phyloP scores from a whole-genome alignment of 371 early-diverging fungal species.

The Massospora cicadina region DNA sequence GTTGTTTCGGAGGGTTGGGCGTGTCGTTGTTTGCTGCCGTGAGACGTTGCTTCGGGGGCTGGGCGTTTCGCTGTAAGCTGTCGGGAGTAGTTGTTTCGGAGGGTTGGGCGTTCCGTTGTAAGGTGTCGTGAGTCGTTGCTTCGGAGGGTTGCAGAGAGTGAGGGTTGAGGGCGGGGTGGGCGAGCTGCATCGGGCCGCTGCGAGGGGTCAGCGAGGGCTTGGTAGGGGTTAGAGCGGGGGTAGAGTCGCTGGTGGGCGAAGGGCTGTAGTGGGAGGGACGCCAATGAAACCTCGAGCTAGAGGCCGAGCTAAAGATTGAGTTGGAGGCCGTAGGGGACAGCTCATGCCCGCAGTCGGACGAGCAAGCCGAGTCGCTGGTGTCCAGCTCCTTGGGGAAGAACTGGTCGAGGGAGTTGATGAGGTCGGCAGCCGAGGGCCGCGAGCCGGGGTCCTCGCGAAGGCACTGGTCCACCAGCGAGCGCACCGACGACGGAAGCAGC shows the following conservation, averaged over 20 bases:
- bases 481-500: neutral
- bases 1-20: too few relatives aligned
- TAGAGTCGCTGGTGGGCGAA: neutral
- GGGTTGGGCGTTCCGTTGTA: too few relatives aligned
- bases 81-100: too few relatives aligned
- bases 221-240: neutral
- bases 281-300: neutral
- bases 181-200: too few relatives aligned
- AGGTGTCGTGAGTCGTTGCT: too few relatives aligned
- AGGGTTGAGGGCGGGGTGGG: too few relatives aligned
- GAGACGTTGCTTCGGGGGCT: too few relatives aligned
- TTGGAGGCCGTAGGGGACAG: neutral
- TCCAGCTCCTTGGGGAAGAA: slow-evolving; percentile 3
- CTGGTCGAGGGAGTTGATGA: slow-evolving; percentile 5
- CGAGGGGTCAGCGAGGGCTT: too few relatives aligned
- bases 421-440: neutral
- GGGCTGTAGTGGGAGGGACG: neutral
- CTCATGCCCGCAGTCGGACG: neutral
- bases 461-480: neutral
- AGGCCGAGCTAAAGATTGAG: neutral
- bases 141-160: too few relatives aligned
- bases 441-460: neutral
- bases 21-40: too few relatives aligned
- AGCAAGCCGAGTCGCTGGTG: neutral
- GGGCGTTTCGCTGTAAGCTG: too few relatives aligned